Evolutionary conservation across 2,329 filamentous ascomycete genomes (phyloP).

Genomic region (Elsinoe fawcettii): DNA sequence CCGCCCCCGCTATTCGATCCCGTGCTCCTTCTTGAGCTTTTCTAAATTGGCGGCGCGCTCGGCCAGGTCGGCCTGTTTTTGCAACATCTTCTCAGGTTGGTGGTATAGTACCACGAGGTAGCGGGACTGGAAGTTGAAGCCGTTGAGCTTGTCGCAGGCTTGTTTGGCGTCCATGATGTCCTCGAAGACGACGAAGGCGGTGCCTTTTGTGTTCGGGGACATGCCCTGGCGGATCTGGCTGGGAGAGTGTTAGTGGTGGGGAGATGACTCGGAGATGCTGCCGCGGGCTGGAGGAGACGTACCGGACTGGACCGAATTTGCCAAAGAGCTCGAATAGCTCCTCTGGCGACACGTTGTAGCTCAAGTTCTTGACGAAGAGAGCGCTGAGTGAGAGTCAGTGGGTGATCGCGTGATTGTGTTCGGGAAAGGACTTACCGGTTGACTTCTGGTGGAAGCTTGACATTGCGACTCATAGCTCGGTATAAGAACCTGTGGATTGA

Average conservation of each 20-base stretch:
- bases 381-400: constrained; percentile 54
- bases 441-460: constrained; percentile 98
- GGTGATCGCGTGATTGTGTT: constrained; percentile 10
- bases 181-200: constrained; percentile 98
- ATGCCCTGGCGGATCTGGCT: constrained; percentile 99
- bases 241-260: constrained; percentile 16
- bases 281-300: constrained; percentile 34
- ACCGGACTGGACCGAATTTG: constrained; percentile 94
- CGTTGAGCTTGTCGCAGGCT: constrained; percentile 98
- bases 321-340: constrained; percentile 98
- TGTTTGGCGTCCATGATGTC: constrained; percentile 98
- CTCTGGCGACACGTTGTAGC: constrained; percentile 98
- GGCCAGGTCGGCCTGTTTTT: constrained; percentile 88
- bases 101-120: constrained; percentile 87
- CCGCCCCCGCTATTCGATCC: constrained; percentile 53
- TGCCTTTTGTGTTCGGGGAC: constrained; percentile 94
- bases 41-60: constrained; percentile 95
- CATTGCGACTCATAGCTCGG: constrained; percentile 87
- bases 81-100: constrained; percentile 70
- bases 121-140: constrained; percentile 99
- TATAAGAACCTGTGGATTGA: constrained; percentile 8
- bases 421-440: constrained; percentile 61
- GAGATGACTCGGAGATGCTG: not conserved
- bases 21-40: constrained; percentile 94
- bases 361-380: constrained; percentile 99